These are phyloP conservation scores for Inosperma sp. DNA, from an alignment of 768 basidiomycete genomes.

Conservation along the genomic window DNA sequence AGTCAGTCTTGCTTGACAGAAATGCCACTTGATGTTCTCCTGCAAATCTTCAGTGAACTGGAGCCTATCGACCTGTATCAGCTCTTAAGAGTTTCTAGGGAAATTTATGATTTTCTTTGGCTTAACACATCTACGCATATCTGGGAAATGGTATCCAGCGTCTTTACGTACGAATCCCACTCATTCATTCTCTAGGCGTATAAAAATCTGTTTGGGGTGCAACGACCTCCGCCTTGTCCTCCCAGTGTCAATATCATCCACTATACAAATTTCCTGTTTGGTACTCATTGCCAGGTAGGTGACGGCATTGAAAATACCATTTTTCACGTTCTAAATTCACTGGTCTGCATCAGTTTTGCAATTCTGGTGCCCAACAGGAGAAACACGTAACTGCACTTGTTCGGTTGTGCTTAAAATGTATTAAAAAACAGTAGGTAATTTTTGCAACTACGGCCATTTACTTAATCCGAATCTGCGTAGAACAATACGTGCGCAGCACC, in stretches of 20 bases:
- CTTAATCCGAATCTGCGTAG: not conserved
- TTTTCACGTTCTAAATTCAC: not conserved
- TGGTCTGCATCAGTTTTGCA: not conserved
- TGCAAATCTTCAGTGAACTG: not conserved
- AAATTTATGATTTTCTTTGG: not conserved
- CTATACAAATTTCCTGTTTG: not conserved
- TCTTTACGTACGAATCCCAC: not conserved
- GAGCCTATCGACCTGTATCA: not conserved
- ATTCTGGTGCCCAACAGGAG: not conserved
- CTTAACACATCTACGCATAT: not conserved
- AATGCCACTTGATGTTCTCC: not conserved
- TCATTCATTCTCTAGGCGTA: not conserved
- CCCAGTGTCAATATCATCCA: not conserved
- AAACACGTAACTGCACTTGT: not conserved
- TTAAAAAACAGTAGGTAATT: not conserved
- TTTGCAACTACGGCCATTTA: not conserved
- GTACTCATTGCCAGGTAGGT: not conserved
- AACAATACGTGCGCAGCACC: not conserved
- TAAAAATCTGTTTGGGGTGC: not conserved
- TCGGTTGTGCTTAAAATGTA: not conserved
- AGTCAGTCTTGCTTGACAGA: not conserved
- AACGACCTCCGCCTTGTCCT: not conserved
- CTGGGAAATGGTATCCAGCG: not conserved
- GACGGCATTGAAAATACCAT: not conserved
- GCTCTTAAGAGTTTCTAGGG: not conserved